These are phyloP conservation scores for Exophiala spinifera DNA, from an alignment of 2,329 filamentous ascomycete genomes.

Conservation along the genomic window DNA sequence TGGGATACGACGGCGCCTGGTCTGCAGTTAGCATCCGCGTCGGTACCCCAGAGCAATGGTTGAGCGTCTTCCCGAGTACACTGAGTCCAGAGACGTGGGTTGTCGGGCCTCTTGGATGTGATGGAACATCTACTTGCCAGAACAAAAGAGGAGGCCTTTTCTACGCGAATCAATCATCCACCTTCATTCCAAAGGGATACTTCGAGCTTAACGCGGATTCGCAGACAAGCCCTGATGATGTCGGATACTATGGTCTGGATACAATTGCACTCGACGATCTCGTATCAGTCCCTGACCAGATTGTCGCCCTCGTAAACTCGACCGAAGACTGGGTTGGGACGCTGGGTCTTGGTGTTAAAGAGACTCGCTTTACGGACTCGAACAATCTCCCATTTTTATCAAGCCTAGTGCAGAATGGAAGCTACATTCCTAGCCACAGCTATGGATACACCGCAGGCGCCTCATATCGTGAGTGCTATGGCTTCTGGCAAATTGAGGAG, in stretches of 20 bases:
- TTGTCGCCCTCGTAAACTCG: conserved; percentile 34
- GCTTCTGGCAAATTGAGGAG: background rate
- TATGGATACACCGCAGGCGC: conserved; percentile 37
- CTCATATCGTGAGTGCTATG: conserved; percentile 30
- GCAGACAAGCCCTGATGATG: conserved; percentile 24
- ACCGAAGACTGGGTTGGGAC: conserved; percentile 37
- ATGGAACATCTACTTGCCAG: conserved; percentile 30
- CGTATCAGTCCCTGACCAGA: conserved; percentile 31
- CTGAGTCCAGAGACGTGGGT: conserved; percentile 34
- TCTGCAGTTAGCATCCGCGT: conserved; percentile 32
- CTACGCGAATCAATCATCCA: conserved; percentile 33
- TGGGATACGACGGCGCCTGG: conserved; percentile 34
- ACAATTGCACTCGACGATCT: conserved; percentile 31
- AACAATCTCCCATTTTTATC: conserved; percentile 30
- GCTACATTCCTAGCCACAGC: conserved; percentile 32
- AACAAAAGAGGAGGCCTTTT: conserved; percentile 34
- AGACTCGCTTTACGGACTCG: conserved; percentile 30
- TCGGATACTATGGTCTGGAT: conserved; percentile 39
- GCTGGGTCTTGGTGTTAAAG: conserved; percentile 33
- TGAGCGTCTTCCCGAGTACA: conserved; percentile 33
- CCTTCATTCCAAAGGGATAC: conserved; percentile 32
- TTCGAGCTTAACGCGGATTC: conserved; percentile 31
- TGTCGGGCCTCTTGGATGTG: conserved; percentile 31
- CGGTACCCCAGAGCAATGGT: conserved; percentile 33
- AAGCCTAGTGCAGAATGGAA: conserved; percentile 30